Evolutionary conservation across 768 basidiomycete species (phyloP).

Genomic region (Scleroderma citrinum): DNA sequence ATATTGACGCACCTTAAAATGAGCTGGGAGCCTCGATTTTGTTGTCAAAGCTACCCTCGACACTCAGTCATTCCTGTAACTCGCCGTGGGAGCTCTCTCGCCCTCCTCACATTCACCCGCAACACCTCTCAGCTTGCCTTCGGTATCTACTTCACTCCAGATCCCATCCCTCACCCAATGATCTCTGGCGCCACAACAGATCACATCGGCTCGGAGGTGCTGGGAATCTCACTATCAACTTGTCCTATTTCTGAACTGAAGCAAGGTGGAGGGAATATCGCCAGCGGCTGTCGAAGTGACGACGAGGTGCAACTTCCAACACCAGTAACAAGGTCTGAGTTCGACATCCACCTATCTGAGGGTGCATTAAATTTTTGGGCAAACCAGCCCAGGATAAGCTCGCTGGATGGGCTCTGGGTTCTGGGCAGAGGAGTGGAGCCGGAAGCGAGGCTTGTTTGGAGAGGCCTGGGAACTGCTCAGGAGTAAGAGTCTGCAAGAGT

Average conservation of each 20-base stretch:
- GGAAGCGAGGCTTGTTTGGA: slow-evolving; percentile 26
- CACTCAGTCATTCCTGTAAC: slow-evolving; percentile 53
- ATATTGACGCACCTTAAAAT: slow-evolving; percentile 41
- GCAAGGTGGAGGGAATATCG: slow-evolving; percentile 73
- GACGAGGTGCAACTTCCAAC: too few species aligned
- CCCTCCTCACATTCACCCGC: slow-evolving; percentile 58
- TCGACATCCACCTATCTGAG: too few species aligned
- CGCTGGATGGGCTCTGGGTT: slow-evolving; percentile 74
- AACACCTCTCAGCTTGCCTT: slow-evolving; percentile 73
- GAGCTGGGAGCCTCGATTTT: slow-evolving; percentile 80
- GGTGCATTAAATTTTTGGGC: too few species aligned
- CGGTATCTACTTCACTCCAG: slow-evolving; percentile 63
- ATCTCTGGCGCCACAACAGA: slow-evolving; percentile 66
- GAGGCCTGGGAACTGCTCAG: slow-evolving; percentile 36
- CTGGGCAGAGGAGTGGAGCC: slow-evolving; percentile 78
- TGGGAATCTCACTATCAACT: slow-evolving; percentile 60
- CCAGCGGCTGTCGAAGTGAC: too few species aligned
- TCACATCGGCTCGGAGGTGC: slow-evolving; percentile 41
- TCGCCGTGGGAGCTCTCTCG: slow-evolving; percentile 58
- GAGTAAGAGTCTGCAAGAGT: slow-evolving; percentile 29
- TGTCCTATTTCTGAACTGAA: slow-evolving; percentile 75
- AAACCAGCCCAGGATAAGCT: slow-evolving; percentile 59
- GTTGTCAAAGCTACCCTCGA: slow-evolving; percentile 69
- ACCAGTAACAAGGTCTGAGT: too few species aligned
- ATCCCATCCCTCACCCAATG: slow-evolving; percentile 58